Evolutionary conservation across 2,329 filamentous ascomycete species (phyloP), one percentile per base, ranked within the genome.

Genomic region (Cladosporium cucumerinum): DNA sequence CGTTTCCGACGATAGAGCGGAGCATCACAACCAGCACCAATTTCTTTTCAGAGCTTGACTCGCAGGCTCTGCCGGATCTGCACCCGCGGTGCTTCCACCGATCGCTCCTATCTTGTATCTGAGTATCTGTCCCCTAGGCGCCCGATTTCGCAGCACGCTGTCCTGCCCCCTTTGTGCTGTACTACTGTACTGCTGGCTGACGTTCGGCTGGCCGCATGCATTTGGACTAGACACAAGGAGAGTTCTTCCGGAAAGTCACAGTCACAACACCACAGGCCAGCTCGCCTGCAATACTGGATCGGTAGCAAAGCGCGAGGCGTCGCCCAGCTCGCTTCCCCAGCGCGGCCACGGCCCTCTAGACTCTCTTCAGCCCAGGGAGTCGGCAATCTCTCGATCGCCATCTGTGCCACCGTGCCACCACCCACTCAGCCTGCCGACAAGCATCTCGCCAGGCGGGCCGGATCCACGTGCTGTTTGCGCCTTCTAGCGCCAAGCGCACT

Each of bases 341-440:
- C 26, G 43, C 34, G 21, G 48, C 28, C 16, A 16, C 28, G 11
- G 11, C 25, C 46, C 48, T 54, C 59, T 46, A 61, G 59, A 46
- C 49, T 30, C 25, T 62, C 60, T 62, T 62, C 60, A 62, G 60
- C 60, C 23, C 60, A 62, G n/a, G 60, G 60, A 49, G 49, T 55
- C 60, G 60, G 60, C 60, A 62, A 62, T 62, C 60, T 62, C 60
- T 62, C 60, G 60, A 62, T 62, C 60, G 34, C 58, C 54, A 57
- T 57, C 30, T 57, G 54, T 32, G 30, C 58, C 36, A 58, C 30
- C 43, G 58, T 34, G 30, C 34, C 36, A 28, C 36, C 51, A 21
- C 18, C 48, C 48, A 51, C 48, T 28, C 48, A 51, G 23, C 18
- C 51, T 54, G 51, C 51, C 51, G 25, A 46, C 60, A 62, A 55